Evolutionary conservation across 73 alveolate species (phyloP).

Genomic region (Tetrahymena elliotti): DNA sequence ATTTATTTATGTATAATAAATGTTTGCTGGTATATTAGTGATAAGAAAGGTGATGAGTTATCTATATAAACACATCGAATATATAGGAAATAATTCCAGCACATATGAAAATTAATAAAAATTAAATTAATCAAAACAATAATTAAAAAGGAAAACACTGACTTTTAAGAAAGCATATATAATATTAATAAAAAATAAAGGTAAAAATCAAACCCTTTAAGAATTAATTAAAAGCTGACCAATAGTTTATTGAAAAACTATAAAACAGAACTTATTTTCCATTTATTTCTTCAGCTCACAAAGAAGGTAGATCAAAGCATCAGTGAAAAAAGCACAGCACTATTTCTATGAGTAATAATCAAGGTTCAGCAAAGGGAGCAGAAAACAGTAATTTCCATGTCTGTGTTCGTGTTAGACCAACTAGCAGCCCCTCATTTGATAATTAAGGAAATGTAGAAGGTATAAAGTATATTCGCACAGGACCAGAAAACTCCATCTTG

Average conservation of each 20-base stretch:
- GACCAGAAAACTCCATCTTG: background rate
- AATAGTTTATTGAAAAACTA: background rate
- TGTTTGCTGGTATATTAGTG: background rate
- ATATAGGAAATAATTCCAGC: background rate
- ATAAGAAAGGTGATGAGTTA: background rate
- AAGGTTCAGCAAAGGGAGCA: background rate
- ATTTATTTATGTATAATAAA: too few relatives aligned
- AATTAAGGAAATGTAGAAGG: background rate
- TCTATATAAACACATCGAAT: background rate
- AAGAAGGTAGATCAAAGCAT: background rate
- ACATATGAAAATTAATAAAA: background rate
- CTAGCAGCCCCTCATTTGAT: constrained; percentile 3
- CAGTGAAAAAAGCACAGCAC: background rate
- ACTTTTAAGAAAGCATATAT: background rate
- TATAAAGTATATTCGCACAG: background rate
- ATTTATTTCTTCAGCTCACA: background rate
- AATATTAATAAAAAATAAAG: background rate
- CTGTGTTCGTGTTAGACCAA: background rate
- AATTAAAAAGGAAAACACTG: background rate
- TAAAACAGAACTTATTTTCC: background rate
- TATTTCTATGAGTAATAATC: background rate
- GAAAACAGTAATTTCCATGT: background rate
- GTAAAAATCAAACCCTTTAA: background rate
- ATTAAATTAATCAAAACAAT: background rate
- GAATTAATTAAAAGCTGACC: background rate